Base-by-base conservation (phyloP, 2,329 filamentous ascomycete genomes). In the Colletotrichum liaoningense region DNA sequence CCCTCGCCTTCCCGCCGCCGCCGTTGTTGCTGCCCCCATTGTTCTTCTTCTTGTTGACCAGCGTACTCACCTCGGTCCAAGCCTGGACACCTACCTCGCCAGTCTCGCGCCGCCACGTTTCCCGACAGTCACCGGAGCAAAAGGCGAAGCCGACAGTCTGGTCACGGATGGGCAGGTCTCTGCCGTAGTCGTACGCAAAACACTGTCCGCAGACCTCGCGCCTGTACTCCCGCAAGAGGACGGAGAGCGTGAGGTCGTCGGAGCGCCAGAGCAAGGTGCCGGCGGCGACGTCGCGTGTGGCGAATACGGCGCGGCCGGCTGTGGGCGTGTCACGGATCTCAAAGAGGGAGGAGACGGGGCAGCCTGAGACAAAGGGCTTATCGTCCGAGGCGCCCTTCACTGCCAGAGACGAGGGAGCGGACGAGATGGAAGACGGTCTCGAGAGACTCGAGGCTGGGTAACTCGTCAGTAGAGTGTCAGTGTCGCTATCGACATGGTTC, bases 361-460 rank as follows among this genome's bases (percentile, higher is more conserved):
- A 59, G 14, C 70, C 70, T 14, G 60, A 22, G n/a, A 65, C 59
- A 2, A 49, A n/a, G 7, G 46, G n/a, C 9, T 60, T 70, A 14
- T 2, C 30, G 38, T 69, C 65, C 19, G 16, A 42, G 1, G 54
- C 11, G 33, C 33, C 38, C 38, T 42, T 28, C 19, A 26, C 14
- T 30, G 67, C 5, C 42, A 59, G 19, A 1, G 68, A 67, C 42
- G 68, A 67, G 30, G 70, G 55, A 35, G 55, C 59, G 12, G 70
- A 73, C 5, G 70, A 73, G 67, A 55, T 55, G 7, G 70, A 65
- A 4, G 70, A 73, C 12, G 70, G 67, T 16, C 70, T 58, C 8
- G 70, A 73, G 46, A 55, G 88, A 75, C 85, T 73, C 16, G 70
- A 73, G 28, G 67, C 59, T 60, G 70, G 59, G 14, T 73, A 73